These are phyloP conservation scores for Tulasnella sp. DNA, from an alignment of 768 basidiomycete species.

Conservation along the genomic window DNA sequence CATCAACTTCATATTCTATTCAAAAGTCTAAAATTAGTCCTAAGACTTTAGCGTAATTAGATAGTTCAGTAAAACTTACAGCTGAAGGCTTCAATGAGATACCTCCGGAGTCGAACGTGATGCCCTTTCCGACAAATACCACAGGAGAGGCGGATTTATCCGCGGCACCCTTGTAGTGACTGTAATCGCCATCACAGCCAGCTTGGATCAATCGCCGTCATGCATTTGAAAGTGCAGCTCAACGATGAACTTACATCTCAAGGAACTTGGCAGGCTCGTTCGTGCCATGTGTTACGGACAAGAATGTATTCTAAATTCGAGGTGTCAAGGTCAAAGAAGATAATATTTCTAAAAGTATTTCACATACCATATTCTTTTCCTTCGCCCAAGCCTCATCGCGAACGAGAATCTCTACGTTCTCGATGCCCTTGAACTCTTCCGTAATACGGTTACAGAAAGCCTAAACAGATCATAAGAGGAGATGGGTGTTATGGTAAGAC, in stretches of 20 bases:
- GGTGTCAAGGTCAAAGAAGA: background rate
- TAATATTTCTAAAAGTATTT: background rate
- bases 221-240: background rate
- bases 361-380: conserved; percentile 66
- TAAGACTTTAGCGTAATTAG: too few relatives aligned
- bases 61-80: too few relatives aligned
- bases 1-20: conserved; percentile 65
- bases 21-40: background rate
- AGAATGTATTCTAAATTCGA: conserved; percentile 54
- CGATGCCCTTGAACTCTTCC: conserved; percentile 51
- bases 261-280: conserved; percentile 78
- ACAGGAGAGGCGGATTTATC: conserved; percentile 48
- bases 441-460: conserved; percentile 60
- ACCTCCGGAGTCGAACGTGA: conserved; percentile 84
- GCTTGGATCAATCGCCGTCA: background rate
- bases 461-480: conserved; percentile 27
- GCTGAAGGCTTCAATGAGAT: conserved; percentile 72
- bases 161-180: conserved; percentile 72
- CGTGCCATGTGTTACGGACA: conserved; percentile 76
- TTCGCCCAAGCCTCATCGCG: conserved; percentile 76
- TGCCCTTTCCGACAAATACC: conserved; percentile 73
- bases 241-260: conserved; percentile 47
- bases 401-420: conserved; percentile 57
- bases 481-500: background rate
- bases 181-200: conserved; percentile 24